Percentiles rank a stretch among this genome's conserved stretches.
phyloP scores from a whole-genome alignment of 2,329 filamentous ascomycete genomes.

The Colletotrichum plurivorum region DNA sequence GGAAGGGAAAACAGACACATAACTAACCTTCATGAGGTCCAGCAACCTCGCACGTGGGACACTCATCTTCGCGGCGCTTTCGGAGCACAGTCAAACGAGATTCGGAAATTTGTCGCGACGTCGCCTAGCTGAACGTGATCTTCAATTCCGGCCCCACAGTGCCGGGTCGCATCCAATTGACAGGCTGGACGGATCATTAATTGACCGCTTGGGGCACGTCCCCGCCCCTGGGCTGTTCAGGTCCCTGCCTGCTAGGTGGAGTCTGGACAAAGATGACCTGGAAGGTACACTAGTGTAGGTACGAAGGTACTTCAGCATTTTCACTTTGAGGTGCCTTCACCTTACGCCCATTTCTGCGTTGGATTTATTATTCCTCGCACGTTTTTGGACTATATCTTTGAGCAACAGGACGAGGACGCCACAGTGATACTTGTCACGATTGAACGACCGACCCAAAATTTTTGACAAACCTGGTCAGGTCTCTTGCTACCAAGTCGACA shows the following conservation, averaged over 20 bases:
- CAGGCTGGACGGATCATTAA: slow-evolving; percentile 21
- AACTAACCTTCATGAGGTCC: slow-evolving; percentile 83
- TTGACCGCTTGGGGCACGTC: slow-evolving; percentile 6
- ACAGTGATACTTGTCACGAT: no score
- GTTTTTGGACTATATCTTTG: no score
- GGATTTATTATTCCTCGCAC: no score
- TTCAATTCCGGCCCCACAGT: slow-evolving; percentile 9
- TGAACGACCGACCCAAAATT: no score
- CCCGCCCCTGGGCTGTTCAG: no score
- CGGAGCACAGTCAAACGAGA: slow-evolving; percentile 30
- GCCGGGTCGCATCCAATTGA: background rate
- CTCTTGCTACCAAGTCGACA: no score
- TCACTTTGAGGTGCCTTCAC: background rate
- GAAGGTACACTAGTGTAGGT: background rate
- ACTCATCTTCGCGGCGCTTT: slow-evolving; percentile 66
- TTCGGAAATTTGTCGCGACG: slow-evolving; percentile 27
- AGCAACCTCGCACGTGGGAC: slow-evolving; percentile 73
- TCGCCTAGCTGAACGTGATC: slow-evolving; percentile 26
- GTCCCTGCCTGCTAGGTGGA: background rate
- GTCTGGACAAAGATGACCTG: background rate
- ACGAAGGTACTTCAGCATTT: background rate
- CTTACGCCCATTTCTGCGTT: no score
- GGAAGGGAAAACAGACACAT: background rate
- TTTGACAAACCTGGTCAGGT: background rate
- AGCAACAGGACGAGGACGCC: no score